Evolutionary conservation across 768 basidiomycete genomes (phyloP).

Genomic region (Symmetrospora coprosmae): DNA sequence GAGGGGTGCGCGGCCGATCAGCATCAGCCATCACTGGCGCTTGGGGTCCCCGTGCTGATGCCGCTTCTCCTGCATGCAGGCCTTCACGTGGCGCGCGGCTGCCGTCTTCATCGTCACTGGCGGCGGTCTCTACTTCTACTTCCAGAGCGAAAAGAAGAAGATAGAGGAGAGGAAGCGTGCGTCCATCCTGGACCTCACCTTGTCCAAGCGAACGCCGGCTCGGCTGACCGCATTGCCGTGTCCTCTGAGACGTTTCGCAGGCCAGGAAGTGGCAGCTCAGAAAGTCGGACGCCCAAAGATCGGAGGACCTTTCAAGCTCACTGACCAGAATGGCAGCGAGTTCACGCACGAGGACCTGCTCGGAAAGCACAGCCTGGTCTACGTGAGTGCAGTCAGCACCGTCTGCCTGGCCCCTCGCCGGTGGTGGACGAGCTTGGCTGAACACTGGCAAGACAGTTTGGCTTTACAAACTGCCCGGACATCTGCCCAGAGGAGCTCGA

Average conservation of each 20-base stretch:
- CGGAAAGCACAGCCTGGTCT: slow-evolving; percentile 66
- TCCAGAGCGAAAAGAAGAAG: slow-evolving; percentile 68
- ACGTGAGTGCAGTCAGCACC: slow-evolving; percentile 24
- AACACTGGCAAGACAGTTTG: slow-evolving; percentile 48
- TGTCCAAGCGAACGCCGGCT: too few relatives aligned
- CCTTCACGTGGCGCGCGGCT: slow-evolving; percentile 79
- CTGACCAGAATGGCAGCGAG: slow-evolving; percentile 49
- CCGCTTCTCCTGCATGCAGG: slow-evolving; percentile 42
- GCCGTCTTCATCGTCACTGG: slow-evolving; percentile 71
- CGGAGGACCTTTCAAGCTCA: slow-evolving; percentile 76
- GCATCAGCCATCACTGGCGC: neutral
- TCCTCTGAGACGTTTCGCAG: slow-evolving; percentile 39
- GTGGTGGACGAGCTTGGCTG: neutral
- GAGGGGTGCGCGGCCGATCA: neutral
- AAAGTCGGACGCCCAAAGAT: slow-evolving; percentile 72
- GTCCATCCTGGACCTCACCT: neutral
- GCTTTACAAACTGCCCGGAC: slow-evolving; percentile 99
- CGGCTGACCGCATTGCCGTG: neutral
- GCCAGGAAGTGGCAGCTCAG: slow-evolving; percentile 56
- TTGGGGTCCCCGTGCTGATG: neutral
- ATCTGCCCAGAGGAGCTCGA: slow-evolving; percentile 97
- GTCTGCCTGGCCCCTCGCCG: slow-evolving; percentile 43
- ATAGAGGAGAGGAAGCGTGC: slow-evolving; percentile 51
- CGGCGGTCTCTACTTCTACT: slow-evolving; percentile 69
- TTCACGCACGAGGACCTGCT: slow-evolving; percentile 73